Evolutionary conservation across 75 land plant genomes (phyloP).

Genomic region (Gnetum montanum): DNA sequence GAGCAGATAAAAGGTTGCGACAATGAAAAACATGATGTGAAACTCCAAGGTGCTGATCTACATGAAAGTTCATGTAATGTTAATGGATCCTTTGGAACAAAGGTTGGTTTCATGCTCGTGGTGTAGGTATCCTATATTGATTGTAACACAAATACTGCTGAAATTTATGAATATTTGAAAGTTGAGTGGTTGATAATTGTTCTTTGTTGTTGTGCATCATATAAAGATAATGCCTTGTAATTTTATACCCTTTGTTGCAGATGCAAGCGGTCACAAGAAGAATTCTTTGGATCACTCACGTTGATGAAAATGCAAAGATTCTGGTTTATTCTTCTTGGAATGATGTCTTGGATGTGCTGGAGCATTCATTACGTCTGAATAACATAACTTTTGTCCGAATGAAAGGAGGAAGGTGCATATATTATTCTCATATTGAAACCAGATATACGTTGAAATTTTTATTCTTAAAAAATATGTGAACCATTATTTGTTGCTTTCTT

Average conservation of each 20-base stretch:
- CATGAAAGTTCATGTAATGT: conserved; percentile 42
- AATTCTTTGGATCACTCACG: conserved; percentile 59
- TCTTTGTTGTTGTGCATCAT: too few relatives aligned
- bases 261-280: conserved; percentile 87
- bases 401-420: conserved; percentile 93
- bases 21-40: conserved; percentile 3
- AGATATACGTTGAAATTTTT: too few relatives aligned
- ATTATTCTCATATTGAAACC: too few relatives aligned
- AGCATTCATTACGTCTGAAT: conserved; percentile 72
- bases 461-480: too few relatives aligned
- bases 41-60: conserved; percentile 11
- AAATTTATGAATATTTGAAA: too few relatives aligned
- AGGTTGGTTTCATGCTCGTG: too few relatives aligned
- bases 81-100: conserved; percentile 94
- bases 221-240: too few relatives aligned
- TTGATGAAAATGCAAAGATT: conserved; percentile 66
- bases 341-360: conserved; percentile 92
- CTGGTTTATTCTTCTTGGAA: conserved; percentile 94
- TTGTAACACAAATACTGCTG: too few relatives aligned
- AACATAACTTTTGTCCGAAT: conserved; percentile 52
- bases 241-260: conserved; percentile 35
- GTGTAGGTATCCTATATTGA: too few relatives aligned
- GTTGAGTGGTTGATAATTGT: too few relatives aligned
- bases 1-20: conserved; percentile 10
- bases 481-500: too few relatives aligned